Base-by-base conservation (phyloP, 2,329 filamentous ascomycete genomes). In the Mariannaea sp. region DNA sequence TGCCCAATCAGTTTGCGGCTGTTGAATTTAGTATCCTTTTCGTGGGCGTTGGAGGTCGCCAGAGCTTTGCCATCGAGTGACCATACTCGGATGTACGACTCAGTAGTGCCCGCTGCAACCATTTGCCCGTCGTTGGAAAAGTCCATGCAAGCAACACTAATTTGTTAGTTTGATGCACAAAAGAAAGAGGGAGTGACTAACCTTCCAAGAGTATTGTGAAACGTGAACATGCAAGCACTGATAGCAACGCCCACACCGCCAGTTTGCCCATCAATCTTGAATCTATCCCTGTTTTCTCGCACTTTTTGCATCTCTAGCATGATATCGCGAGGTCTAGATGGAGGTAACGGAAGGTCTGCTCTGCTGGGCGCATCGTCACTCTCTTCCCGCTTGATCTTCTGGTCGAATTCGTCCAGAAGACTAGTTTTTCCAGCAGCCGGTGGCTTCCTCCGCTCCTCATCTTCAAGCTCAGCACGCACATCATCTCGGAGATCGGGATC, bases 11-110 rank as follows among this genome's bases (percentile, higher is more conserved):
- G 68, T 81, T 92, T 73, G 79, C 73, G 85, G 80, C 73, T 87
- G 75, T 73, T 85, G 64, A 77, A 83, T 72, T 83, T 83, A 56
- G 79, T 68, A 32, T 83, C 80, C 52, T 85, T 82, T 59, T 84
- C 82, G 10, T 78, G 75, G 0, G 77, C 70, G 38, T 86, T 80
- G 42, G 84, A 82, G 12, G 89, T 88, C 39, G 83, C 83, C 10
- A 99, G 83, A 3, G 90, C 83, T 57, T 88, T 89, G 58, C 93
- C 94, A 65, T 96, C 90, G 33, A 97, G 78, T 32, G 89, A 89
- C 92, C 93, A 99, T 10, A 99, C 84, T 13, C 93, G 89, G 64
- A 99, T 96, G 69, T 97, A 97, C 0, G 93, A 97, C 68, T 97
- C 92, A 49, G 88, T 86, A 41, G 92, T 96, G 22, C 94, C 95